A percentile compares a stretch with the other conserved stretches of the same genome.
Evolutionary conservation across 169 alveolate genomes (phyloP).

Genomic region (Cryptosporidium ryanae): DNA sequence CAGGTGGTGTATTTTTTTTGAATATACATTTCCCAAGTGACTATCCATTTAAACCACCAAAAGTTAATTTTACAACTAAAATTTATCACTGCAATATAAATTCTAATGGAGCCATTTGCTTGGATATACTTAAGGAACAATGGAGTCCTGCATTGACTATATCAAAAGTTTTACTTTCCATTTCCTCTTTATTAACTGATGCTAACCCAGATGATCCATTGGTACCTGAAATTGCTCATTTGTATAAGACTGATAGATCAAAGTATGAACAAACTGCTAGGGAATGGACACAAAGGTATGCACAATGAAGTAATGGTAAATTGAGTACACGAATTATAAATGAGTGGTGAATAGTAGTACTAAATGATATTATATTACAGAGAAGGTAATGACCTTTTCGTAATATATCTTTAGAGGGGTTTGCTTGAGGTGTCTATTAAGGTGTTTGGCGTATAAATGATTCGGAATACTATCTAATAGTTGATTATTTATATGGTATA

Average conservation of each 20-base stretch:
- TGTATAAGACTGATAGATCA: constrained; percentile 93
- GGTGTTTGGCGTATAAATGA: no score
- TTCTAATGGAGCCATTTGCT: constrained; percentile 97
- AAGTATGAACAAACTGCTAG: constrained; percentile 96
- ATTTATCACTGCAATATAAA: constrained; percentile 98
- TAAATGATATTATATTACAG: no score
- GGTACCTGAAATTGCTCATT: constrained; percentile 99
- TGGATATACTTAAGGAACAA: constrained; percentile 97
- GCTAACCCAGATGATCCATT: constrained; percentile 99
- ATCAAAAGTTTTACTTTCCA: constrained; percentile 96
- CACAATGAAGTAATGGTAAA: constrained; percentile 82
- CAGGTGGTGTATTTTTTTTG: constrained; percentile 98
- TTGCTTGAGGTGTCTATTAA: no score
- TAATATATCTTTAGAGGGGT: no score
- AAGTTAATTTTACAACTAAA: constrained; percentile 96
- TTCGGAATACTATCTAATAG: no score
- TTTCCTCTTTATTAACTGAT: constrained; percentile 97
- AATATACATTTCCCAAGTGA: constrained; percentile 98
- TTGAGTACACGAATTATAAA: no score
- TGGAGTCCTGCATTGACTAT: constrained; percentile 99
- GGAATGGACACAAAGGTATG: constrained; percentile 98
- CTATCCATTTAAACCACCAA: constrained; percentile 99
- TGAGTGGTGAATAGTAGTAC: no score
- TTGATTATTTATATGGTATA: no score
- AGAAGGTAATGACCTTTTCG: no score